Evolutionary conservation across 768 basidiomycete species (phyloP), one percentile per base, ranked within the genome.

Genomic region (Tricholoma flavovirens): DNA sequence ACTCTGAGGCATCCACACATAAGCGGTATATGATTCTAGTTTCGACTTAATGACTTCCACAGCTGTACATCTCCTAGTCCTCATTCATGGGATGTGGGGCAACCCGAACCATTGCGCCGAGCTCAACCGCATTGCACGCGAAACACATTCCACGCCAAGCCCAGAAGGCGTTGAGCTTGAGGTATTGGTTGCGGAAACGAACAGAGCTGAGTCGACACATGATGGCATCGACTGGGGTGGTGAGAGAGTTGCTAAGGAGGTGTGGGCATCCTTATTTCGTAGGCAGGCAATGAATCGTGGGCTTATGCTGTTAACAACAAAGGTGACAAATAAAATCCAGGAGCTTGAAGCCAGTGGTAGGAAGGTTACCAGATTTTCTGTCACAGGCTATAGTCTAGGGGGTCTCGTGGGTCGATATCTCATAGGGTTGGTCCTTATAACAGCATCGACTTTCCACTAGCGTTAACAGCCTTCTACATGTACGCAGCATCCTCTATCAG

Each of bases 191-290:
- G 79, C 88, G 2, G 72, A 87, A 61, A 79, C 84, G 3, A 87
- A 90, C 65, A 64, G 73, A 19, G 83, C 82, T 29, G 80, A 83
- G 35, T 79, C 76, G 15, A 89, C 88, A 4, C 91, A 91, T 61
- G 89, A 92, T 59, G 88, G 89, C 1, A 80, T 91, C 32, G 90
- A 91, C 65, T 88, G 87, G 81, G 85, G 88, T 53, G 87, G 82
- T 30, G 88, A 90, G 69, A 75, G 91, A 33, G 82, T 92, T 38
- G 82, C 88, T 3, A 73, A 83, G 55, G 90, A 93, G 81, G 90
- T 90, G 49, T 42, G 74, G 60, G n/a, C 19, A 10, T 35, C 33
- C 38, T 32, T 58, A 49, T 49, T 56, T 51, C 45, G 9, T 22
- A 24, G 10, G 6, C 45, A n/a, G 22, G 10, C 46, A 6, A 48